Evolutionary conservation across 2,329 filamentous ascomycete species (phyloP).

Genomic region (Colletotrichum siamense): DNA sequence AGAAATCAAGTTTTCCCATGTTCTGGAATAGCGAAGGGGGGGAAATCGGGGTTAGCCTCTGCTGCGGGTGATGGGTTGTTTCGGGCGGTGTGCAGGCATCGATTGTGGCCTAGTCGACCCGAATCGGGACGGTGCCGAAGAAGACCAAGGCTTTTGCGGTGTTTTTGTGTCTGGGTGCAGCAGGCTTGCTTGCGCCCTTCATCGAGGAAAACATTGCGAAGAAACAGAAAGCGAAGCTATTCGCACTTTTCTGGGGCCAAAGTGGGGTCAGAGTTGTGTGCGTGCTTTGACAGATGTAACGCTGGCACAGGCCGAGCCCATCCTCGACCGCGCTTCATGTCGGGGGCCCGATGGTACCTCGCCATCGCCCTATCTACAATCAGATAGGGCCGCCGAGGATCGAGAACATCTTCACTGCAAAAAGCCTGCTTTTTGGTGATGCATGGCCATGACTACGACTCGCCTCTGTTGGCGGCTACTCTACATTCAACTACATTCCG

Average conservation of each 20-base stretch:
- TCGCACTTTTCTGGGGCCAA: neutral
- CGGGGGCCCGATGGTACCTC: neutral
- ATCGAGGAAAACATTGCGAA: neutral
- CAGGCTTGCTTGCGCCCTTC: neutral
- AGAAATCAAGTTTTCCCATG: conserved; percentile 7
- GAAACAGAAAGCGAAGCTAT: conserved; percentile 14
- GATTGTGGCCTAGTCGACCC: neutral
- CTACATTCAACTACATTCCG: neutral
- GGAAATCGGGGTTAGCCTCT: neutral
- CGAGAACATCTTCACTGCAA: neutral
- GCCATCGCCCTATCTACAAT: neutral
- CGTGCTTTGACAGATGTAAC: conserved; percentile 4
- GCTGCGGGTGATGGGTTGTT: neutral
- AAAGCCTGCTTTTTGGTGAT: neutral
- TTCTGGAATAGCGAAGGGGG: neutral
- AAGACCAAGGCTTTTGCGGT: neutral
- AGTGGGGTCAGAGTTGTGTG: neutral
- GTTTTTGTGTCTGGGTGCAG: neutral
- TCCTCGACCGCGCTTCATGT: neutral
- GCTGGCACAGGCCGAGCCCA: conserved; percentile 7
- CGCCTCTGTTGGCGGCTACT: neutral
- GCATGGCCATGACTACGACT: neutral
- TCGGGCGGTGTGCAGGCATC: neutral
- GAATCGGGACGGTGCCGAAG: neutral
- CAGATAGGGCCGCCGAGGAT: neutral